Evolutionary conservation across 352 stramenopile species (phyloP).

Genomic region (Globisporangium cederbergense): DNA sequence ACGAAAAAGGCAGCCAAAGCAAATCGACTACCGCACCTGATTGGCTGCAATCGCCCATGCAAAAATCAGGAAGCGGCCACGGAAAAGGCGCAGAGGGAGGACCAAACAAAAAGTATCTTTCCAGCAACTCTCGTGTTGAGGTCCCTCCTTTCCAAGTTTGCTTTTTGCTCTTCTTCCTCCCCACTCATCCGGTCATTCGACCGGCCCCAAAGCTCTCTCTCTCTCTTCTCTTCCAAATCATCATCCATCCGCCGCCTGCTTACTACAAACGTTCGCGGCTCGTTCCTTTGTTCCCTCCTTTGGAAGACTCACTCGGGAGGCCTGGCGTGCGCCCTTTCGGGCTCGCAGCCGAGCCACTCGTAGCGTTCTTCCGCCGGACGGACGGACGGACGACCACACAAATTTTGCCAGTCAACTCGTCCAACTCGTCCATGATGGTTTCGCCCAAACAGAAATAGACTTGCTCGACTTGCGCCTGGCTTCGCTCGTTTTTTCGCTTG

Average conservation of each 20-base stretch:
- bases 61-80: slow-evolving; percentile 3
- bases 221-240: not conserved
- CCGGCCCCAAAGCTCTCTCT: not conserved
- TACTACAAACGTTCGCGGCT: not conserved
- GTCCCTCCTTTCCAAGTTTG: slow-evolving; percentile 4
- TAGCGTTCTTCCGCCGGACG: not conserved
- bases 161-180: not conserved
- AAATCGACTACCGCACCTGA: slow-evolving; percentile 1
- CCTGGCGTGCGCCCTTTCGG: slow-evolving; percentile 3
- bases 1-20: not conserved
- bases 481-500: too few species aligned
- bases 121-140: not conserved
- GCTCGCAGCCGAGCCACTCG: not conserved
- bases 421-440: too few species aligned
- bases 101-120: slow-evolving; percentile 1
- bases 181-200: not conserved
- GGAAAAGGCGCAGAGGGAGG: not conserved
- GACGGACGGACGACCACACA: not conserved
- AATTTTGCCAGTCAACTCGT: slow-evolving; percentile 1
- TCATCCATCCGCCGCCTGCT: not conserved
- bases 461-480: too few species aligned
- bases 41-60: not conserved
- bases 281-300: slow-evolving; percentile 4
- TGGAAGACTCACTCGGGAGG: not conserved
- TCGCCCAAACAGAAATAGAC: too few species aligned